These are phyloP conservation scores for Zymoseptoria passerinii DNA, from an alignment of 2,329 filamentous ascomycete genomes.

Conservation along the genomic window DNA sequence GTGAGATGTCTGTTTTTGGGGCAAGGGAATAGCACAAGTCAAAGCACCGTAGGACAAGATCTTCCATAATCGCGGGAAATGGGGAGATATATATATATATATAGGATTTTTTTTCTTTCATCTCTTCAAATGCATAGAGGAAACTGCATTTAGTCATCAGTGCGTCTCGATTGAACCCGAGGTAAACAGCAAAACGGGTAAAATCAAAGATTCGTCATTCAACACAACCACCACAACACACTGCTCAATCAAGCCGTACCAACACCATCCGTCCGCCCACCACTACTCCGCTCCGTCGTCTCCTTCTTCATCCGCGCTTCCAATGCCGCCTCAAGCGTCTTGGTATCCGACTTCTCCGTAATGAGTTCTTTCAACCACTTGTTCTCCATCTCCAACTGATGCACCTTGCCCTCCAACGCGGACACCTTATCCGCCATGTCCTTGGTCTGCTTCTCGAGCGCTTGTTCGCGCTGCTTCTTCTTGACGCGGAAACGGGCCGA, in stretches of 20 bases:
- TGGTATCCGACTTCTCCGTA: slow-evolving; percentile 40
- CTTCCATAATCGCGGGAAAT: too few relatives aligned
- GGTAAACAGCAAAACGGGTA: too few relatives aligned
- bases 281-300: slow-evolving; percentile 22
- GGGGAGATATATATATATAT: too few relatives aligned
- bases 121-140: too few relatives aligned
- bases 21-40: too few relatives aligned
- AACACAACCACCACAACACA: too few relatives aligned
- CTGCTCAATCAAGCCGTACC: slow-evolving; percentile 20
- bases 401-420: slow-evolving; percentile 38
- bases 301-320: slow-evolving; percentile 18
- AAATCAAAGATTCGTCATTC: too few relatives aligned
- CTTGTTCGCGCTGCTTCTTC: slow-evolving; percentile 48
- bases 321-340: slow-evolving; percentile 19
- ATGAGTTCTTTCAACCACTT: slow-evolving; percentile 46
- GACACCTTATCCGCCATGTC: slow-evolving; percentile 44
- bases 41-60: too few relatives aligned
- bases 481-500: slow-evolving; percentile 46
- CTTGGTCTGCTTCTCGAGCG: slow-evolving; percentile 43
- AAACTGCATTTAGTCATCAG: too few relatives aligned
- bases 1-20: too few relatives aligned
- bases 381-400: slow-evolving; percentile 46
- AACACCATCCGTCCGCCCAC: slow-evolving; percentile 26
- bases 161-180: too few relatives aligned
- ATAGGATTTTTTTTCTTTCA: too few relatives aligned